Evolutionary conservation across 208 protist genomes (phyloP).

Genomic region (Borovskyia barvae): DNA sequence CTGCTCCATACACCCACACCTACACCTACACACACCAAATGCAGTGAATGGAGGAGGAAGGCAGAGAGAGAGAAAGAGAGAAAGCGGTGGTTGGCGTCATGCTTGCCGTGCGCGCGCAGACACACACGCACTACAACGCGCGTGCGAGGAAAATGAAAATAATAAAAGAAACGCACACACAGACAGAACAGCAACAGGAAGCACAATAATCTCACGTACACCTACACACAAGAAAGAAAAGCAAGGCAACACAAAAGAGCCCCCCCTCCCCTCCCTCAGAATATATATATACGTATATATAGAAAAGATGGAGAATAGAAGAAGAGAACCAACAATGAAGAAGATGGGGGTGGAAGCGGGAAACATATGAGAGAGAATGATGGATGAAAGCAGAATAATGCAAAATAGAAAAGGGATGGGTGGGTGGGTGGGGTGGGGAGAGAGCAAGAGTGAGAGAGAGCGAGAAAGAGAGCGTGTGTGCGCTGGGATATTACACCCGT

Average conservation of each 20-base stretch:
- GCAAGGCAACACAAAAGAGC: neutral
- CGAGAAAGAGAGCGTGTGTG: too few relatives aligned
- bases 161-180: conserved; percentile 3
- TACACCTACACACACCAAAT: neutral
- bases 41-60: neutral
- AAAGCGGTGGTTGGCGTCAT: neutral
- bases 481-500: too few relatives aligned
- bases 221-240: conserved; percentile 1
- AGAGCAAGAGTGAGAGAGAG: too few relatives aligned
- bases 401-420: too few relatives aligned
- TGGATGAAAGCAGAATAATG: conserved; percentile 4
- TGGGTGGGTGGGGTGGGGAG: too few relatives aligned
- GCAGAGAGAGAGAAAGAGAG: neutral
- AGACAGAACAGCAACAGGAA: neutral
- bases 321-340: conserved; percentile 8
- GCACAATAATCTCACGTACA: too few relatives aligned
- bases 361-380: conserved; percentile 14
- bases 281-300: conserved; percentile 4
- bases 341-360: neutral
- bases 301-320: neutral
- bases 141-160: too few relatives aligned
- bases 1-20: neutral
- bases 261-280: neutral
- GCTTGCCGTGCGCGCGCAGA: neutral
- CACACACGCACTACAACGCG: neutral